These are phyloP conservation scores for Calvatia gigantea DNA, from an alignment of 768 basidiomycete species.

Conservation along the genomic window DNA sequence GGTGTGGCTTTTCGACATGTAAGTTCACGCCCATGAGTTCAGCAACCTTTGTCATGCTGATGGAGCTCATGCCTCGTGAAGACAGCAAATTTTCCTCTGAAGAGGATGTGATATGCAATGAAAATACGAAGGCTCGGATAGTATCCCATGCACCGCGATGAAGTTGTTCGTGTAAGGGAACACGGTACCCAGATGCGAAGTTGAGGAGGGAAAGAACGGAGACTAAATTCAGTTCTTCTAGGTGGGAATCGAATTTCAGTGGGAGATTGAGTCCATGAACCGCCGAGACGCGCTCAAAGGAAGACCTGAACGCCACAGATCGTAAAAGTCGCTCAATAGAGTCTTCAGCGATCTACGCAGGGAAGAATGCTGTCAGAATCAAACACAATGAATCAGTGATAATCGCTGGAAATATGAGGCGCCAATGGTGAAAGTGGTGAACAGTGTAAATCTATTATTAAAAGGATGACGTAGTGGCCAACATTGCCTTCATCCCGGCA, in stretches of 20 bases:
- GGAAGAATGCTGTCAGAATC: neutral
- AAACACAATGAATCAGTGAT: neutral
- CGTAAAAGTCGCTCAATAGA: slow-evolving; percentile 59
- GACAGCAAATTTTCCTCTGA: slow-evolving; percentile 60
- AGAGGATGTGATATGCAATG: slow-evolving; percentile 64
- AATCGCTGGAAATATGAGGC: neutral
- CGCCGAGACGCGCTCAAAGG: slow-evolving; percentile 57
- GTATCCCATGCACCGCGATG: slow-evolving; percentile 84
- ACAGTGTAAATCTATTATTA: too few relatives aligned
- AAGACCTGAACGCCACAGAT: slow-evolving; percentile 59
- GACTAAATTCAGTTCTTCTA: slow-evolving; percentile 81
- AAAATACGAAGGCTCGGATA: slow-evolving; percentile 70
- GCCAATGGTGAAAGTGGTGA: neutral
- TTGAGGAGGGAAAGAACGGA: slow-evolving; percentile 76
- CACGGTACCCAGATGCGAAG: slow-evolving; percentile 80
- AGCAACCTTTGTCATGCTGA: slow-evolving; percentile 57
- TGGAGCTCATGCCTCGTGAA: slow-evolving; percentile 58
- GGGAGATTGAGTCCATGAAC: slow-evolving; percentile 75
- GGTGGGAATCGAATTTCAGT: slow-evolving; percentile 68
- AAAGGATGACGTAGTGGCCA: too few relatives aligned
- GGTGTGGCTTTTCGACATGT: slow-evolving; percentile 69
- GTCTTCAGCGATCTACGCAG: slow-evolving; percentile 49
- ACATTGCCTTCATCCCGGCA: too few relatives aligned
- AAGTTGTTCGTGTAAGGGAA: slow-evolving; percentile 65
- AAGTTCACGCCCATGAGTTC: slow-evolving; percentile 69